Evolutionary conservation across 1,284 basidiomycete species (phyloP), one percentile per base, ranked within the genome.

Genomic region (Blastosporella zonata): DNA sequence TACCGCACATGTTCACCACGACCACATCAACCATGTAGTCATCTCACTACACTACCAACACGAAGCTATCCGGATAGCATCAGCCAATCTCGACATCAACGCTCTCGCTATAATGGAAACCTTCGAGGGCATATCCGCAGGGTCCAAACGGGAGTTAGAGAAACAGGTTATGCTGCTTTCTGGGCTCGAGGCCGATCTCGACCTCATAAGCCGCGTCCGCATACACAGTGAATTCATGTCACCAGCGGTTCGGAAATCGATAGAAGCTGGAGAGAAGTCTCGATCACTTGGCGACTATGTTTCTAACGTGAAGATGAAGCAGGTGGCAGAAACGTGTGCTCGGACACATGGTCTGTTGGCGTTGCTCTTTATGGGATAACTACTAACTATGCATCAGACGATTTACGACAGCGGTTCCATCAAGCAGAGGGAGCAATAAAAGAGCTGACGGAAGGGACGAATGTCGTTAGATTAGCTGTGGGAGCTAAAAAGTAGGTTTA

Each of bases 241-340:
- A n/a, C 65, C 71, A 2, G 67, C 76, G 1, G 78, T 81, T 43
- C 71, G 83, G 31, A 80, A 75, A 55, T 81, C 83, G 2, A 84
- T 87, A 42, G 84, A 87, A 50, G 69, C 75, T 0, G 87, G 86
- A 21, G 82, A 82, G 42, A 79, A 72, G 45, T 75, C 74, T 6
- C 73, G 88, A 41, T 84, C 82, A n/a, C 64, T 92, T 46, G 87
- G 83, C 6, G 87, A 89, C 62, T 93, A 91, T 64, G 88, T 93
- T 17, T 84, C 82, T 23, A 76, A 73, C 55, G 77, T 71, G 45
- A 89, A 84, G 69, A 92, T 93, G 87, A 76, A 78, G 51, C 78
- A 90, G 57, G 88, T 91, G 0, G 81, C 82, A 1, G 83, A 87
- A 21, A 81, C 79, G 3, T 92, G 90, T 62, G 64, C 71, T n/a